These are phyloP conservation scores for Mortierella sp. DNA, from an alignment of 371 early-diverging fungal genomes.

Conservation along the genomic window DNA sequence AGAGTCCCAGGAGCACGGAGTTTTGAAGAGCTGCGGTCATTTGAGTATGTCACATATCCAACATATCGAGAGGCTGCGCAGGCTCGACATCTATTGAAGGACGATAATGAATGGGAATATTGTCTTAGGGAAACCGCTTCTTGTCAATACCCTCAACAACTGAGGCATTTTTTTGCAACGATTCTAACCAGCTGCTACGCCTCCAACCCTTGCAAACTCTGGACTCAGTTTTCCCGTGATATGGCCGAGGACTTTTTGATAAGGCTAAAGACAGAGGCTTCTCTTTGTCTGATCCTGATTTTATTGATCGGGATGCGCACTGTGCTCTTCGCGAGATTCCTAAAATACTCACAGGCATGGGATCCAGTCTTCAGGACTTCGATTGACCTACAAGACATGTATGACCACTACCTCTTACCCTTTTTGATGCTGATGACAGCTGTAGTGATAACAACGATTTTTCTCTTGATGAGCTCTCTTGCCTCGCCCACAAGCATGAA, in stretches of 20 bases:
- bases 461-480: neutral
- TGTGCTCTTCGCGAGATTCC: no score
- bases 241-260: no score
- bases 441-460: neutral
- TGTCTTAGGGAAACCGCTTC: neutral
- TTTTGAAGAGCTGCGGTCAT: neutral
- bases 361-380: no score
- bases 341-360: no score
- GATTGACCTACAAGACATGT: no score
- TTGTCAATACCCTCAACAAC: neutral
- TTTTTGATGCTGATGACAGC: neutral
- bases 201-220: no score
- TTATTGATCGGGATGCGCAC: no score
- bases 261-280: no score
- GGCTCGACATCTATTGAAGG: neutral
- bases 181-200: no score
- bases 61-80: neutral
- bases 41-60: neutral
- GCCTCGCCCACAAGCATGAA: neutral
- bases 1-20: conserved; percentile 8
- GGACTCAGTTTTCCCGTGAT: no score
- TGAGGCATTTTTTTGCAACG: no score
- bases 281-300: no score
- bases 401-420: neutral
- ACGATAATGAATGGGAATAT: neutral